These are phyloP conservation scores for Fusarium buharicum DNA, from an alignment of 2,329 filamentous ascomycete species.

Conservation along the genomic window DNA sequence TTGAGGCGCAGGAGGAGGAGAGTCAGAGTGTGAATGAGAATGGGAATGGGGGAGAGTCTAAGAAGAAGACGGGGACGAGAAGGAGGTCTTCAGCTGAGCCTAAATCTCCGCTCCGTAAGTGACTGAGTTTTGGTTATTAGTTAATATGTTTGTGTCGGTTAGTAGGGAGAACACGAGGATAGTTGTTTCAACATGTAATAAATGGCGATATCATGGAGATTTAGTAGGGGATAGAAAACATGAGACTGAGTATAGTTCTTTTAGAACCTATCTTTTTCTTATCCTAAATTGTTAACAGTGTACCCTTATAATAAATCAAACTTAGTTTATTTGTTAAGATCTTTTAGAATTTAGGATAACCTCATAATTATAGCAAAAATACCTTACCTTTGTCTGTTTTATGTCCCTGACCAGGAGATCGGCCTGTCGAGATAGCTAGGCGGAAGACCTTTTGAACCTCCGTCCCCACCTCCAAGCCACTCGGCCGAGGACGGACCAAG, in stretches of 20 bases:
- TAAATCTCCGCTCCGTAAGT: constrained; percentile 26
- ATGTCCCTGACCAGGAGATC: no score
- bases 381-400: no score
- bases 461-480: background rate
- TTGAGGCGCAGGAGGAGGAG: constrained; percentile 31
- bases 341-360: no score
- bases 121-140: background rate
- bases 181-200: background rate
- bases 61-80: constrained; percentile 21
- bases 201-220: background rate
- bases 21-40: constrained; percentile 14
- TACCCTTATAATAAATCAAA: no score
- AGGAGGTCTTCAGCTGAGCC: constrained; percentile 27
- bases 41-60: constrained; percentile 17
- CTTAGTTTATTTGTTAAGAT: no score
- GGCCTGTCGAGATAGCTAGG: no score
- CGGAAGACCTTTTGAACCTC: background rate
- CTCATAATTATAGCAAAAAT: no score
- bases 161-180: background rate
- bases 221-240: no score
- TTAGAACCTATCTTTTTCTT: no score
- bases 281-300: no score
- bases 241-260: no score
- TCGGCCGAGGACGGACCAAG: background rate
- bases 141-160: no score